A percentile compares a stretch with the other conserved stretches of the same genome.
Evolutionary conservation across 2,329 filamentous ascomycete genomes (phyloP).

Genomic region (Bipolaris cookei): DNA sequence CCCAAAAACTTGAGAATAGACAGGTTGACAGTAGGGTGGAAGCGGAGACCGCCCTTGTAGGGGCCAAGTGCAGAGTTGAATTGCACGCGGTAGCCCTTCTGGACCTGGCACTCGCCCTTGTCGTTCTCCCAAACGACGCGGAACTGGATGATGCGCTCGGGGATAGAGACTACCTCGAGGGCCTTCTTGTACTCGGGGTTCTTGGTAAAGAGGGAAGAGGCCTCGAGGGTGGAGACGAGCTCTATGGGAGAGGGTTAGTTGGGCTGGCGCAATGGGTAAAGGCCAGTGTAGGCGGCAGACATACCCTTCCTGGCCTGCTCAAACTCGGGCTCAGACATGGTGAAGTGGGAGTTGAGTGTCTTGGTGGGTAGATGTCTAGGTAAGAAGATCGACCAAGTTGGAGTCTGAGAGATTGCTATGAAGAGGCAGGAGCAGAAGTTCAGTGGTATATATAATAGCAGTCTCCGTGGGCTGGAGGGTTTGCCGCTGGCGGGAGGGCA

Average conservation of each 20-base stretch:
- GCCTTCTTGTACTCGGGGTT: conserved; percentile 94
- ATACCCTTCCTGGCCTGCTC: conserved; percentile 96
- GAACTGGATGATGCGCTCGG: conserved; percentile 97
- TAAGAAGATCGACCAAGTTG: conserved; percentile 10
- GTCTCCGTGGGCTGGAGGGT: conserved; percentile 19
- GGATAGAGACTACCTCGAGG: conserved; percentile 84
- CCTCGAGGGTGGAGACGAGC: conserved; percentile 91
- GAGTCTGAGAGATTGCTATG: conserved; percentile 14
- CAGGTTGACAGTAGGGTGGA: conserved; percentile 87
- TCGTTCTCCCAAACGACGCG: conserved; percentile 97
- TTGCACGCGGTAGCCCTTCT: conserved; percentile 94
- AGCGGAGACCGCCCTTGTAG: conserved; percentile 96
- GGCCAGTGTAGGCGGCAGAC: conserved; percentile 27
- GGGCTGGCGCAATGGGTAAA: background rate
- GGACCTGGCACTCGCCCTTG: conserved; percentile 85
- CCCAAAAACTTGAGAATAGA: conserved; percentile 91
- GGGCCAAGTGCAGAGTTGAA: conserved; percentile 98
- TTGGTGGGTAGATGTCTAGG: background rate
- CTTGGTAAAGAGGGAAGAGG: conserved; percentile 90
- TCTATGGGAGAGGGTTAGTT: conserved; percentile 60
- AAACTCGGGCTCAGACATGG: conserved; percentile 96
- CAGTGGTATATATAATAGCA: conserved; percentile 42
- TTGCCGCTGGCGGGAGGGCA: conserved; percentile 26
- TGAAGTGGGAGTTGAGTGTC: conserved; percentile 20
- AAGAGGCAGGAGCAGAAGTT: conserved; percentile 16